Evolutionary conservation across 1,139 yeast species (phyloP), one percentile per base, ranked within the genome.

Genomic region (Wickerhamomyces sp.): DNA sequence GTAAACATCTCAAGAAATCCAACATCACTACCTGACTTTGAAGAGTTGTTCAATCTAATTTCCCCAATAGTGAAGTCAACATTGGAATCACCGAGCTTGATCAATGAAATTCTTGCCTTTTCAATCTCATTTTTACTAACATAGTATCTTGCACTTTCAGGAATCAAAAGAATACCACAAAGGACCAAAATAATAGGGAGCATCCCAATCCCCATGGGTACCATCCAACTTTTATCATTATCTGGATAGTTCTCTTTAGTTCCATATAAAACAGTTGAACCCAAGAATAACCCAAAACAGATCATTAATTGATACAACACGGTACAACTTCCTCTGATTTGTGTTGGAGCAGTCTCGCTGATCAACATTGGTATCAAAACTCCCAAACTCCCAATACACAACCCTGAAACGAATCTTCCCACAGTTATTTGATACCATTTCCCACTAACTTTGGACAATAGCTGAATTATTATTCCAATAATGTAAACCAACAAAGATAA

Each of bases 341-440:
- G 70, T 58, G 74, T 79, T 47, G 89, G 89, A 23, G 89, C 75
- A 50, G 81, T 73, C 65, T 83, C 90, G 41, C 84, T 71, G 63
- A 81, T 80, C 64, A 81, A 81, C 67, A 82, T 69, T 39, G 87
- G 85, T 41, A 76, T 75, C 42, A 80, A 66, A 29, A 82, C 84
- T 11, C 87, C 73, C 39, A 80, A 74, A 40, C 73, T 73, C 51
- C 90, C 90, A 45, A 83, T 82, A 57, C 83, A 84, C 48, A 79
- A 60, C 40, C 83, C 83, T 46, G 75, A 73, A 53, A 76, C 63
- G 42, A 72, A 65, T 71, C 84, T 58, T 55, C 74, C 68, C 68
- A 75, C 51, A 67, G 76, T 55, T 51, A 64, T 57, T 48, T 70
- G 74, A 51, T 63, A 63, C 76, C 76, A 69, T 37, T 56, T 54